These are phyloP conservation scores for Fraxinus cuspidata DNA, from an alignment of 257 asterid species.

Conservation along the genomic window DNA sequence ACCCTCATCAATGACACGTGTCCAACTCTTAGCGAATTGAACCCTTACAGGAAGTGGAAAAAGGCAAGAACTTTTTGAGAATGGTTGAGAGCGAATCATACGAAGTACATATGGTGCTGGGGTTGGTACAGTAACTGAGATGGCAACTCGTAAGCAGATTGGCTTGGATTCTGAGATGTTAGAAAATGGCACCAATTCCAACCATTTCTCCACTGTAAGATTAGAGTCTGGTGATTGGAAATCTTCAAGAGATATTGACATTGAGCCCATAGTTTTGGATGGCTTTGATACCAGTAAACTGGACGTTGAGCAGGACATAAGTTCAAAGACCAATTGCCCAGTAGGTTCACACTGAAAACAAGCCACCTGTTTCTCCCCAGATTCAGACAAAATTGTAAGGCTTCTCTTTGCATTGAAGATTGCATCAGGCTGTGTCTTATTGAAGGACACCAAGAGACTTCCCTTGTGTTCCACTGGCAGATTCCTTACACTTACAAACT, in stretches of 20 bases:
- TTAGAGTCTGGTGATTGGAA: constrained; percentile 45
- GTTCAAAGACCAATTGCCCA: constrained; percentile 70
- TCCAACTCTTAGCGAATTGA: constrained; percentile 54
- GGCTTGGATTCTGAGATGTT: constrained; percentile 47
- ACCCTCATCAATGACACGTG: constrained; percentile 58
- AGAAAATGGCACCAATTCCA: constrained; percentile 69
- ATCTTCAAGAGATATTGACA: constrained; percentile 59
- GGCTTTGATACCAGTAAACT: constrained; percentile 42
- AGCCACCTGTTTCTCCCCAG: constrained; percentile 84
- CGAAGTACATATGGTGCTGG: constrained; percentile 55
- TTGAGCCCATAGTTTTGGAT: constrained; percentile 56
- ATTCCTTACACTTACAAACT: constrained; percentile 74
- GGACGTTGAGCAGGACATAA: constrained; percentile 46
- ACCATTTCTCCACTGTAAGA: constrained; percentile 81
- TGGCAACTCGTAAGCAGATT: constrained; percentile 66
- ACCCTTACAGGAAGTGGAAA: constrained; percentile 57
- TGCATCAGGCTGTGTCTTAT: constrained; percentile 78
- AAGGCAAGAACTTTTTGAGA: constrained; percentile 63
- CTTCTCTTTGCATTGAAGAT: constrained; percentile 75
- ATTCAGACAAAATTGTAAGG: constrained; percentile 71
- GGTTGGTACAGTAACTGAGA: constrained; percentile 79
- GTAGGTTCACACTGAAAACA: constrained; percentile 80
- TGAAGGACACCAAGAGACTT: constrained; percentile 58
- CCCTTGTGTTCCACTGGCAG: constrained; percentile 68
- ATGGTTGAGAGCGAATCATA: constrained; percentile 55